Base-by-base conservation (phyloP, 306 rosid species). In the Medicago ruthenica region DNA sequence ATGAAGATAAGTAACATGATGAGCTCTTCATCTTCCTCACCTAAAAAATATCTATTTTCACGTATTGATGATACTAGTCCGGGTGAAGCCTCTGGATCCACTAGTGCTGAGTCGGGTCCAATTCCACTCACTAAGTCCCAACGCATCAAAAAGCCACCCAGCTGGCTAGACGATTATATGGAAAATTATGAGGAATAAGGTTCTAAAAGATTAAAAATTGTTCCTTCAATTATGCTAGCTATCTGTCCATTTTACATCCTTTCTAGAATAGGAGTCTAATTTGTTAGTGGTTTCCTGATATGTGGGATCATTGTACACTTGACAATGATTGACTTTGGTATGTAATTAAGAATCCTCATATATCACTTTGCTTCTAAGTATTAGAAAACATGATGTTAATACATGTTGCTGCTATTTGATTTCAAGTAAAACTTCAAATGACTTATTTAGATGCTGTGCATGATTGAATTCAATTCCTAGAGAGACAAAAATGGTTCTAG, bases 361-460 rank as follows among this genome's bases (percentile, higher is more conserved):
- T 51, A 53, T 67, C 40, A 77, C 39, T 67, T 57, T 55, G 59
- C n/a, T 75, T 41, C 45, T 2, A 34, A 44, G 74, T 67, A 31
- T 24, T 8, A 22, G 9, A 7, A 24, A 40, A 51, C 31, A 2
- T 50, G 11, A 57, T 73, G 62, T 73, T 13, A 22, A 50, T 50
- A 18, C 1, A 50, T 15, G 21, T 50, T 50, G 4, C 48, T 34
- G 37, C 48, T 42, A 42, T 42, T 42, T 42, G 5, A 13, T 0
- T 50, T 50, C 54, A 50, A 50, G 55, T 50, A 15, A 50, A 6
- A n/a, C 55, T 50, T 16, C 6, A 50, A 16, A 50, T 50, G 55
- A 50, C 55, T 50, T 15, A 50, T 50, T 50, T 50, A n/a, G 18
- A 50, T 50, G 3, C n/a, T 15, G 8, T 50, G 17, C 6, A 15